Conservation (phyloP, 2,329 filamentous ascomycete genomes). For the Exutisphaerella laricina region DNA sequence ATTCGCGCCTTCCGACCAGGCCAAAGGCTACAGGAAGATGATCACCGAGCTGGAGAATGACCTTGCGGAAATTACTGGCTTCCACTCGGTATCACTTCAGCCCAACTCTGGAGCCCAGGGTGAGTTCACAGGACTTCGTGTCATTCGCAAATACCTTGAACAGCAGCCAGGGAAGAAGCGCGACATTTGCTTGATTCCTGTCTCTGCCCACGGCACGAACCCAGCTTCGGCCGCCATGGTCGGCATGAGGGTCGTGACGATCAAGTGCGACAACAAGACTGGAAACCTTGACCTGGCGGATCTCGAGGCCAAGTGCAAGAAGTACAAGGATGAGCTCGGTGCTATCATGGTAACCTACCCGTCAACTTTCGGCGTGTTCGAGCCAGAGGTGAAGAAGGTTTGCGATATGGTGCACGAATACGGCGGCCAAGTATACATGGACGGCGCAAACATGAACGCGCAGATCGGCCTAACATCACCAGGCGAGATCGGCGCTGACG, state of each 20-base stretch:
- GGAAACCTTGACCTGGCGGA: slow-evolving; percentile 87
- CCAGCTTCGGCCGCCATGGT: slow-evolving; percentile 93
- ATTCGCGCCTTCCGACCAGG: slow-evolving; percentile 60
- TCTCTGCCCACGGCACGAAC: slow-evolving; percentile 94
- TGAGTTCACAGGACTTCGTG: slow-evolving; percentile 83
- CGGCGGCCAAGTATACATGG: slow-evolving; percentile 96
- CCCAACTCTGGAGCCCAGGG: slow-evolving; percentile 96
- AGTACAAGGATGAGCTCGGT: slow-evolving; percentile 76
- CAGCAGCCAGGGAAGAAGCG: slow-evolving; percentile 61
- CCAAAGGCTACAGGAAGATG: slow-evolving; percentile 63
- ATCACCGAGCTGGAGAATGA: slow-evolving; percentile 69
- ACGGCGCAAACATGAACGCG: slow-evolving; percentile 97
- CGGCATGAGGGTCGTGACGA: slow-evolving; percentile 84
- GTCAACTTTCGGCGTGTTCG: slow-evolving; percentile 90
- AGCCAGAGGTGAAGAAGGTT: slow-evolving; percentile 78
- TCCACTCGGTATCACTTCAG: slow-evolving; percentile 83
- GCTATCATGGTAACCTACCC: slow-evolving; percentile 98
- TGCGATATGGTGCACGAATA: slow-evolving; percentile 80
- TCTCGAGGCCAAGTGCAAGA: slow-evolving; percentile 79
- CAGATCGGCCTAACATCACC: slow-evolving; percentile 94
- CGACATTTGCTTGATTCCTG: slow-evolving; percentile 89
- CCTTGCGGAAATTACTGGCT: slow-evolving; percentile 77
- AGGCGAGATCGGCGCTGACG: slow-evolving; percentile 90
- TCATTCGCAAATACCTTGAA: slow-evolving; percentile 80
- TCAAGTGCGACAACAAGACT: slow-evolving; percentile 83